A percentile compares a stretch with the other conserved stretches of the same genome.
phyloP scores from a whole-genome alignment of 116 monocot genomes.

The Zostera marina region DNA sequence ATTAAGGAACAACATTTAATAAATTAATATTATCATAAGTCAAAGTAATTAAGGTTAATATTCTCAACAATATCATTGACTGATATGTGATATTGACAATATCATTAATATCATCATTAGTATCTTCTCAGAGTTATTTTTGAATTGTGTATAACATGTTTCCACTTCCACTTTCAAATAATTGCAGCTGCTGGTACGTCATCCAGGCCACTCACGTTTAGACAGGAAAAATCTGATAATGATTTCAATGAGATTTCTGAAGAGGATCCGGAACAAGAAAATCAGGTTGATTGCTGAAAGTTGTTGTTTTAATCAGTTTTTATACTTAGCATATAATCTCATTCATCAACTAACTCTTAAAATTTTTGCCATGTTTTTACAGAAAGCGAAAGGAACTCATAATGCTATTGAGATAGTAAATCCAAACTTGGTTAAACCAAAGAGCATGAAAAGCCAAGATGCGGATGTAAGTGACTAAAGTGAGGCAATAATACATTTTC shows the following conservation, averaged over 20 bases:
- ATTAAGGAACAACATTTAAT: too few relatives aligned
- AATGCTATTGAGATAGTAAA: constrained; percentile 70
- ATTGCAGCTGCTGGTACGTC: constrained; percentile 73
- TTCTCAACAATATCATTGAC: too few relatives aligned
- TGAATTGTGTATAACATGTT: background rate
- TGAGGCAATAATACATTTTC: background rate
- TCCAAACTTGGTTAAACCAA: constrained; percentile 74
- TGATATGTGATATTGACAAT: too few relatives aligned
- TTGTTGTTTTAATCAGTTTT: background rate
- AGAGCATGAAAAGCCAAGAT: constrained; percentile 65
- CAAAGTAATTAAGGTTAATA: too few relatives aligned
- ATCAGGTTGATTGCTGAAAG: constrained; percentile 3
- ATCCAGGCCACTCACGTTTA: constrained; percentile 60
- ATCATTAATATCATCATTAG: too few relatives aligned
- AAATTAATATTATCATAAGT: too few relatives aligned
- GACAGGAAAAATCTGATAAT: constrained; percentile 32
- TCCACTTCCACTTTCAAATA: constrained; percentile 1
- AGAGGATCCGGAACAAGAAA: constrained; percentile 39
- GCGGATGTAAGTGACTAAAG: constrained; percentile 47
- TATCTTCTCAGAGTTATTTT: background rate
- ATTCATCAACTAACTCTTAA: background rate
- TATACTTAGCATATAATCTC: background rate
- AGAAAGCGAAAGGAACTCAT: constrained; percentile 79
- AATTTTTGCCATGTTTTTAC: constrained; percentile 6
- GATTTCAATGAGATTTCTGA: constrained; percentile 36